Evolutionary conservation across 2,329 filamentous ascomycete genomes (phyloP).

Genomic region (Neoarthrinium moseri): DNA sequence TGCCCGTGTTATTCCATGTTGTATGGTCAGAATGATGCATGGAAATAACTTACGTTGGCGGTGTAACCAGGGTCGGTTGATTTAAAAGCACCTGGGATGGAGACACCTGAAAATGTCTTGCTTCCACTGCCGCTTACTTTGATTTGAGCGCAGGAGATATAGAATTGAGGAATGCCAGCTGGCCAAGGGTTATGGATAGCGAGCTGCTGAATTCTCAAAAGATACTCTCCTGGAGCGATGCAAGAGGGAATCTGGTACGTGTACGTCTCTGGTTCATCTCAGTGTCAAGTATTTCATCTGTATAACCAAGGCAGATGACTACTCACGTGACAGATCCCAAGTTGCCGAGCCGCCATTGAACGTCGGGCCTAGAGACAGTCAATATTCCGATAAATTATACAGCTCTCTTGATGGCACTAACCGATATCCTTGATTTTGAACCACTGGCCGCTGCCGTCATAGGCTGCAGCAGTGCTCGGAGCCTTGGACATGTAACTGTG

Average conservation of each 20-base stretch:
- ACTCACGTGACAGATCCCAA: constrained; percentile 33
- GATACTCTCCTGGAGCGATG: constrained; percentile 56
- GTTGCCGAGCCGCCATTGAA: constrained; percentile 30
- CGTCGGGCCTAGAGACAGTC: constrained; percentile 25
- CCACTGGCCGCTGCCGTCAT: constrained; percentile 38
- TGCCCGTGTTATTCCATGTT: background rate
- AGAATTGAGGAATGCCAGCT: constrained; percentile 44
- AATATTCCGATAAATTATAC: background rate
- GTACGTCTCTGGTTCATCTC: constrained; percentile 26
- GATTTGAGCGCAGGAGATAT: constrained; percentile 46
- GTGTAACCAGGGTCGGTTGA: constrained; percentile 40
- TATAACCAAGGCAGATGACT: background rate
- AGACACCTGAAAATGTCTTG: constrained; percentile 25
- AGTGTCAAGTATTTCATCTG: background rate
- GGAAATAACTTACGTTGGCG: constrained; percentile 36
- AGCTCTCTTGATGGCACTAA: constrained; percentile 6
- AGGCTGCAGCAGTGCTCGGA: constrained; percentile 31
- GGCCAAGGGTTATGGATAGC: constrained; percentile 57
- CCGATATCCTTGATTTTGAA: constrained; percentile 41
- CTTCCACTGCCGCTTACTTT: constrained; percentile 40
- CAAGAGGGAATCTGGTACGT: constrained; percentile 45
- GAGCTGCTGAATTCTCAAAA: constrained; percentile 59
- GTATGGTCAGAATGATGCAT: background rate
- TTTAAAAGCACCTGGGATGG: constrained; percentile 37
- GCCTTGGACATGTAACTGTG: constrained; percentile 40